phyloP scores from a whole-genome alignment of 2,329 filamentous ascomycete species.

The Diaporthe eres region DNA sequence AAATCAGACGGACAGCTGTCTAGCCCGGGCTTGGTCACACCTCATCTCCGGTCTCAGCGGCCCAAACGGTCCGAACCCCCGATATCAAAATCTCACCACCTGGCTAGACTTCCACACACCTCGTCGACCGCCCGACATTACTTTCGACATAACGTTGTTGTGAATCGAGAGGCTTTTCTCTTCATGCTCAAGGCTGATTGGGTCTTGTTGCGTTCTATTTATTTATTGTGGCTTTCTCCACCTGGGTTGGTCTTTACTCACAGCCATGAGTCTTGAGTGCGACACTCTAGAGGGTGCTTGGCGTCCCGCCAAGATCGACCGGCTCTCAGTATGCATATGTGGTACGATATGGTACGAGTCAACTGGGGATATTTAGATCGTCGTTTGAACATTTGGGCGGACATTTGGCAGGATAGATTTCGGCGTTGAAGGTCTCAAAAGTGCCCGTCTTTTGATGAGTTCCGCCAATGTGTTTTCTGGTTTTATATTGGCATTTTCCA shows the following conservation, averaged over 20 bases:
- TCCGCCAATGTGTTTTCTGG: slow-evolving; percentile 10
- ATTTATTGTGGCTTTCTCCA: neutral
- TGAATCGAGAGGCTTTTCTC: neutral
- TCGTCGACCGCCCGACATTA: neutral
- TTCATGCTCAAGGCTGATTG: neutral
- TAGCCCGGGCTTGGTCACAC: slow-evolving; percentile 12
- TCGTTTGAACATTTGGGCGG: slow-evolving; percentile 1
- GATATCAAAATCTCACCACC: slow-evolving; percentile 1
- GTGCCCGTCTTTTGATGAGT: slow-evolving; percentile 8
- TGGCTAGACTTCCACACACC: neutral
- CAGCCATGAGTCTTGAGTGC: neutral
- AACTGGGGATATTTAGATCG: neutral
- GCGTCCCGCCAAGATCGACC: slow-evolving; percentile 8
- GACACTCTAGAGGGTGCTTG: neutral
- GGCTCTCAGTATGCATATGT: slow-evolving; percentile 23
- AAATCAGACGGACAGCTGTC: slow-evolving; percentile 20
- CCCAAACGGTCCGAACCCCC: slow-evolving; percentile 14
- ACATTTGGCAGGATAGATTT: slow-evolving; percentile 15
- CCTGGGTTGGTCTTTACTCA: neutral
- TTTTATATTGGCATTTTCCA: neutral
- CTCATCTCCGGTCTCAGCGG: neutral
- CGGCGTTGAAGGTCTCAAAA: slow-evolving; percentile 36
- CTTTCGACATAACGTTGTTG: neutral
- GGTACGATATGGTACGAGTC: slow-evolving; percentile 22
- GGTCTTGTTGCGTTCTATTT: no score